Percentiles rank a stretch among this genome's conserved stretches.
These are phyloP conservation scores for Pichia sp. DNA, from an alignment of 1,139 yeast genomes.

Conservation along the genomic window DNA sequence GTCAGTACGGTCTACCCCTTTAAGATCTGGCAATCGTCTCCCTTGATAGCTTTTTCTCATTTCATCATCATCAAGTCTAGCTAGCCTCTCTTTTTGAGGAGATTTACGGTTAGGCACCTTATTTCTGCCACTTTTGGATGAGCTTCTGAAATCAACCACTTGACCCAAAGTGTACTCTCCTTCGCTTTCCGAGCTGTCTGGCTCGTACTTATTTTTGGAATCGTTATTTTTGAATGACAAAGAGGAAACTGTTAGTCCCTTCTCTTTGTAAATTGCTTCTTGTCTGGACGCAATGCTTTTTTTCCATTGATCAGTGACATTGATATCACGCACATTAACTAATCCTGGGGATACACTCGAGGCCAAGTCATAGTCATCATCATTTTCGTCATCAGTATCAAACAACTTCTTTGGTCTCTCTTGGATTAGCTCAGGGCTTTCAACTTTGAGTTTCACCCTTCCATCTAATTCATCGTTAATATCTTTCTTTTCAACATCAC, in stretches of 20 bases:
- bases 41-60: slow-evolving; percentile 23
- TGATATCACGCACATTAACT: neutral
- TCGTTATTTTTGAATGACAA: slow-evolving; percentile 2
- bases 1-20: neutral
- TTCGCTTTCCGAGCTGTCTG: slow-evolving; percentile 8
- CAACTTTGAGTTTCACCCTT: slow-evolving; percentile 12
- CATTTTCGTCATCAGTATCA: slow-evolving; percentile 23
- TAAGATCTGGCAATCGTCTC: slow-evolving; percentile 20
- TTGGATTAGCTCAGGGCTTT: slow-evolving; percentile 18
- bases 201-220: slow-evolving; percentile 1
- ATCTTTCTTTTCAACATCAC: neutral
- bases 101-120: neutral
- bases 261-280: slow-evolving; percentile 10
- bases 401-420: slow-evolving; percentile 25
- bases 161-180: slow-evolving; percentile 25
- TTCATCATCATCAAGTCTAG: slow-evolving; percentile 6
- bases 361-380: slow-evolving; percentile 11
- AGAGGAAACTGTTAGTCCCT: slow-evolving; percentile 6
- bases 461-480: slow-evolving; percentile 5
- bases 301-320: slow-evolving; percentile 10
- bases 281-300: slow-evolving; percentile 16
- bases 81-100: neutral
- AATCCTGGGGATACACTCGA: neutral
- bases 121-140: slow-evolving; percentile 7
- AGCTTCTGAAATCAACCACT: slow-evolving; percentile 23